Conservation (phyloP, 768 basidiomycete species). For the Tephrocybe sp. region DNA sequence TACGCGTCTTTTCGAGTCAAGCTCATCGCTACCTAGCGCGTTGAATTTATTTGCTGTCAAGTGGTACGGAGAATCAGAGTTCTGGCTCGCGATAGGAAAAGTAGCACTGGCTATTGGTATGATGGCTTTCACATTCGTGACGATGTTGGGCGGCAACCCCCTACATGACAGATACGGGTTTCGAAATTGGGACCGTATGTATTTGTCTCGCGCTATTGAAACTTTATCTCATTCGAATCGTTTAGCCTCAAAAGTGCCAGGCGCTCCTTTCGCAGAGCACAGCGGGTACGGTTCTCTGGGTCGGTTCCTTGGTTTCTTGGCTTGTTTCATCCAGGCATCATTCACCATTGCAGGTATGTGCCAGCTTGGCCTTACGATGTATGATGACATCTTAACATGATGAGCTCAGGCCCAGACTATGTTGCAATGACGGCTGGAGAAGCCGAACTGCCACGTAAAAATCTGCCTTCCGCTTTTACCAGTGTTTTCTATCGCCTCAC, state of each 20-base stretch:
- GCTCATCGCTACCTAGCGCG: constrained; percentile 24
- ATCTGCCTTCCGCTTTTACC: constrained; percentile 68
- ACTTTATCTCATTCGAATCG: neutral
- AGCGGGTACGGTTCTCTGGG: constrained; percentile 51
- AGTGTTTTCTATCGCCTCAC: constrained; percentile 80
- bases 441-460: constrained; percentile 63
- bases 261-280: constrained; percentile 58
- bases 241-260: constrained; percentile 32
- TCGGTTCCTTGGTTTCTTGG: constrained; percentile 60
- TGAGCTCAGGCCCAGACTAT: constrained; percentile 43
- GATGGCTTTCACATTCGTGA: constrained; percentile 52
- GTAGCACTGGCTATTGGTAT: constrained; percentile 45
- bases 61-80: constrained; percentile 56
- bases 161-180: constrained; percentile 52
- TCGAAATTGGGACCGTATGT: constrained; percentile 48
- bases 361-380: neutral
- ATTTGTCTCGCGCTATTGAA: neutral
- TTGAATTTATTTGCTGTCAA: constrained; percentile 48
- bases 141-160: constrained; percentile 62
- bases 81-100: constrained; percentile 54
- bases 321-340: constrained; percentile 59
- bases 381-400: neutral
- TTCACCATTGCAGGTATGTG: constrained; percentile 57
- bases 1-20: neutral
- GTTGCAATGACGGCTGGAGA: constrained; percentile 68